phyloP scores from a whole-genome alignment of 2,329 filamentous ascomycete genomes.

The Colletotrichum cuscutae region DNA sequence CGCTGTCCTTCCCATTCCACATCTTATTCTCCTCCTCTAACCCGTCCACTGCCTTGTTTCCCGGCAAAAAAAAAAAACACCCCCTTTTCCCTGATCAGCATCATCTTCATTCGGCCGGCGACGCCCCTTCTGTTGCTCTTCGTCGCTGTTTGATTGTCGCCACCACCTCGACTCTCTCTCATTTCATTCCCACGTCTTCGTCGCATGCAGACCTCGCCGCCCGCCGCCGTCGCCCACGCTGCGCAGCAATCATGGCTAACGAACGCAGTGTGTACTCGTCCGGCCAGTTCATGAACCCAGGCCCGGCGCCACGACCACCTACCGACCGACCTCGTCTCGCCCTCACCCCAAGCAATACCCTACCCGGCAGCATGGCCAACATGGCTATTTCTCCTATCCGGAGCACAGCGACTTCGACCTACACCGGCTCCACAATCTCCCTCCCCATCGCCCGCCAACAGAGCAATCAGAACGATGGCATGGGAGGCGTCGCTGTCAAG shows the following conservation, averaged over 20 bases:
- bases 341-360: constrained; percentile 78
- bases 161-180: neutral
- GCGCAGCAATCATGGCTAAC: constrained; percentile 40
- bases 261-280: constrained; percentile 64
- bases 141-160: constrained; percentile 7
- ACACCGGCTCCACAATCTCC: constrained; percentile 78
- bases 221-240: constrained; percentile 19
- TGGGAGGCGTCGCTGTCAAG: constrained; percentile 77
- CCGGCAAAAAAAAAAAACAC: neutral
- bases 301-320: constrained; percentile 91
- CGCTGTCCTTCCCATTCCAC: constrained; percentile 34
- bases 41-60: constrained; percentile 21
- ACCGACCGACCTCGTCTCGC: constrained; percentile 84
- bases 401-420: constrained; percentile 72
- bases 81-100: neutral
- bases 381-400: constrained; percentile 80
- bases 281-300: constrained; percentile 93
- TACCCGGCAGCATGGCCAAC: constrained; percentile 82
- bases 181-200: neutral
- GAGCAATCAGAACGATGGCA: constrained; percentile 69
- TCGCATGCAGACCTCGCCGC: constrained; percentile 28
- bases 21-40: constrained; percentile 12
- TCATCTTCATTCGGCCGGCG: constrained; percentile 4
- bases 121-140: neutral
- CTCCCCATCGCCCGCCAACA: constrained; percentile 73